These are phyloP conservation scores for Nigrograna mackinnonii DNA, from an alignment of 2,329 filamentous ascomycete species.

Conservation along the genomic window DNA sequence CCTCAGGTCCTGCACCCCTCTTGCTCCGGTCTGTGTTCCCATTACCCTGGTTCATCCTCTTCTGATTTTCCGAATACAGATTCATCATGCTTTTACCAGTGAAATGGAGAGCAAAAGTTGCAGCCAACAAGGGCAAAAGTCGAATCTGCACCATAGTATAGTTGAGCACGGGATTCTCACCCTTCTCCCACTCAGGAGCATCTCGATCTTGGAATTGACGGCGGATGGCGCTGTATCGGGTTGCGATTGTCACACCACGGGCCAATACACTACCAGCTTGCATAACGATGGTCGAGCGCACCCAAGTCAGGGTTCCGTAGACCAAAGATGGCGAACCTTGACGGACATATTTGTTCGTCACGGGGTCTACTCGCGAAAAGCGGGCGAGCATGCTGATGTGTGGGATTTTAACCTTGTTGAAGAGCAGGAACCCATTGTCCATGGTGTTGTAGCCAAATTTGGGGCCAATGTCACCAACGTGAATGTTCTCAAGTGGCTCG, in stretches of 20 bases:
- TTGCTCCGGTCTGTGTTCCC: conserved; percentile 34
- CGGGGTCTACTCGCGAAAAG: conserved; percentile 71
- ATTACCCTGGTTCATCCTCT: conserved; percentile 59
- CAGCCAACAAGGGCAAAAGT: conserved; percentile 71
- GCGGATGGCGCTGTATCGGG: conserved; percentile 72
- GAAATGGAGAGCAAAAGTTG: conserved; percentile 79
- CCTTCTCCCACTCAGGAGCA: conserved; percentile 57
- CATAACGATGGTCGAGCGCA: conserved; percentile 73
- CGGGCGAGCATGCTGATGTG: conserved; percentile 73
- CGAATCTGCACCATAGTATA: conserved; percentile 82
- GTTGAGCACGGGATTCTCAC: conserved; percentile 76
- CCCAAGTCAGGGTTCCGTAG: conserved; percentile 77
- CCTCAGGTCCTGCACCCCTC: conserved; percentile 68
- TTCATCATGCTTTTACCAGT: conserved; percentile 77
- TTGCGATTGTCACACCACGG: conserved; percentile 77
- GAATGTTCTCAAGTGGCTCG: conserved; percentile 55
- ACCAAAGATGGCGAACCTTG: conserved; percentile 69
- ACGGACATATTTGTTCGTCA: conserved; percentile 69
- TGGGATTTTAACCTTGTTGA: conserved; percentile 76
- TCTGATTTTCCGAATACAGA: conserved; percentile 73
- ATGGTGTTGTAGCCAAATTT: conserved; percentile 81
- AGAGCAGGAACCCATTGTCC: conserved; percentile 80
- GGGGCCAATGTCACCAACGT: conserved; percentile 80
- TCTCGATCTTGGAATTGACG: conserved; percentile 80
- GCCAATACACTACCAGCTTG: conserved; percentile 73